Base-by-base conservation (phyloP, 2,329 filamentous ascomycete genomes). In the Herpotrichia juniperi region DNA sequence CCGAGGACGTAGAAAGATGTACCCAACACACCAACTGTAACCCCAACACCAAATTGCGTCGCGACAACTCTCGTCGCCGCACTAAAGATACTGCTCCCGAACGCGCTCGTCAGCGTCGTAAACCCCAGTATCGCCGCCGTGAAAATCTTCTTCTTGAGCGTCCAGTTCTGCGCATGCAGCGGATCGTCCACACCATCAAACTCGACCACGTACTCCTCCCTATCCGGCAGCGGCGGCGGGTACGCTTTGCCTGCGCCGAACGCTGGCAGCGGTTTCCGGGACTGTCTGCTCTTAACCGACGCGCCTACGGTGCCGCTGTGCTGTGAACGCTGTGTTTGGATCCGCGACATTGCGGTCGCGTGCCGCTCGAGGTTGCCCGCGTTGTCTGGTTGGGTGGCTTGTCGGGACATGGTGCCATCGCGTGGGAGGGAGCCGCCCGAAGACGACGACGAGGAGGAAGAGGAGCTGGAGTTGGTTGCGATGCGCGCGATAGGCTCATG, bases 161-260 rank as follows among this genome's bases (percentile, higher is more conserved):
- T 81, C 92, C 92, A 97, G 71, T 96, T 97, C 76, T 94, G 90
- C 0, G 91, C 87, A 73, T 96, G 91, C 56, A 93, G 68, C 2
- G 91, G 92, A 66, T 96, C 92, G 57, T 93, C 82, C 1, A 86
- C 87, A 0, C 91, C 91, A 60, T 93, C 87, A 65, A 96, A 97
- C 48, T 83, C 90, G 42, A 93, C 90, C 0, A 92, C 88, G 66
- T 93, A 93, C 58, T 90, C 85, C 62, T 93, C 90, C 60, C 83
- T 81, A 3, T 87, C 85, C 67, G 89, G 88, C 35, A 93, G 69
- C 0, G 77, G 79, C 3, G 89, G 89, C 2, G 90, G 90, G 63
- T 85, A 91, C 0, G 86, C 80, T 74, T 91, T 93, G n/a, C 87
- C 88, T 48, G 79, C 85, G 30, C 89, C 89, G 70, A 92, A 90